Evolutionary conservation across 306 rosid species (phyloP), one percentile per base, ranked within the genome.

Genomic region (Quercus alba): DNA sequence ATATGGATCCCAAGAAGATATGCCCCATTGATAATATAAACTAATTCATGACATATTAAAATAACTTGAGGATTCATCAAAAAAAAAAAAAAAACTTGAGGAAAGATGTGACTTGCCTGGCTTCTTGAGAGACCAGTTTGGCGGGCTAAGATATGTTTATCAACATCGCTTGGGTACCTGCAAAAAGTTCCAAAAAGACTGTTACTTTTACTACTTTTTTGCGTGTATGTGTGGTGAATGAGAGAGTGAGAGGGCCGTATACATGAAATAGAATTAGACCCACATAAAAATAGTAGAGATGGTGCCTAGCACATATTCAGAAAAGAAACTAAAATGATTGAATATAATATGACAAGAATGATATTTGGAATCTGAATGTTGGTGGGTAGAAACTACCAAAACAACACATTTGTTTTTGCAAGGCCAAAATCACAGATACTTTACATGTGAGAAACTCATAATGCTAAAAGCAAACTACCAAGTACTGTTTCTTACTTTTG

Each of bases 91-190:
- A 26, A 26, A 51, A n/a, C 23, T 5, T 35, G 70, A 57, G 12
- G 35, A 68, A 73, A 46, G 77, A 83, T 5, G 79, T 85, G 70
- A 88, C 90, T 81, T 91, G 87, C 99, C 97, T 94, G 99, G 90
- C 99, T 90, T 90, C 97, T 91, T n/a, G 99, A 92, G 82, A 94
- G 99, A 70, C 97, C 97, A 21, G 99, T 92, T 92, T 94, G 99
- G 88, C 99, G 97, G 66, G 99, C 95, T 77, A 94, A 81, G 73
- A 92, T 91, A 76, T 91, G 97, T 85, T 94, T 94, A 89, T 94
- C 99, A 49, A 93, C 97, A 82, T 94, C 97, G 77, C 95, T 94
- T 79, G 99, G 99, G 77, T 94, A 94, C 88, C 99, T 94, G 89
- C 88, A 90, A 63, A 63, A 75, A 75, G 63, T 76, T 59, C 28